Conservation (phyloP, 2,329 filamentous ascomycete genomes). For the Colletotrichum sublineola region DNA sequence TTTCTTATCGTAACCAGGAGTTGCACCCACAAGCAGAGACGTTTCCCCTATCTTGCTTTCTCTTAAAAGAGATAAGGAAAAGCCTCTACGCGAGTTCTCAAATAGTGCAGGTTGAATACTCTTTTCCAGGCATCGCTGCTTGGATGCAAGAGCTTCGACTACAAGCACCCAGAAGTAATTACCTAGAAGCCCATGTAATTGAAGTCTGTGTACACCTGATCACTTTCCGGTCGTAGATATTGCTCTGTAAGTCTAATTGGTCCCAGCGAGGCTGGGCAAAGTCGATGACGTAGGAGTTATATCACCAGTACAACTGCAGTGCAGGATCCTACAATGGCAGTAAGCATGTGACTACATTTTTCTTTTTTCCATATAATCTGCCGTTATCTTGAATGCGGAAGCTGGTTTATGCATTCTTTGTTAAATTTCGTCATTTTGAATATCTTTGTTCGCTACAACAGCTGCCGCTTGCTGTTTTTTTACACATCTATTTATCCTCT, state of each 20-base stretch:
- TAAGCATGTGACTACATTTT: neutral
- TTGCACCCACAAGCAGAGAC: too few relatives aligned
- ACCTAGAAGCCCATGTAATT: neutral
- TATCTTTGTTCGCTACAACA: neutral
- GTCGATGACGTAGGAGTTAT: neutral
- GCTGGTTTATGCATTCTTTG: neutral
- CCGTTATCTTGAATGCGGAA: too few relatives aligned
- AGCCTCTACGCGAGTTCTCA: neutral
- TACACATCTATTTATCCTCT: neutral
- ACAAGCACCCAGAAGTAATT: neutral
- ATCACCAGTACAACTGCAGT: slow-evolving; percentile 4
- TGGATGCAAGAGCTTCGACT: neutral
- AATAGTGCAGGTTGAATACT: neutral
- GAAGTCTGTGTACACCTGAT: neutral
- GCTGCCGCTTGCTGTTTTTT: neutral
- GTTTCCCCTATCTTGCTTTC: neutral
- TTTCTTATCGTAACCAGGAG: too few relatives aligned
- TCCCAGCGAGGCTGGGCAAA: neutral
- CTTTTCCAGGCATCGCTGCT: neutral
- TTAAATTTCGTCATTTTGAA: neutral
- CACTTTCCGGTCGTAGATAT: neutral
- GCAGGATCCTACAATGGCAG: neutral
- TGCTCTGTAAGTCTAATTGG: neutral
- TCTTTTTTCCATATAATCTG: neutral
- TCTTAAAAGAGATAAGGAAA: neutral